These are phyloP conservation scores for Jatropha curcas DNA, from an alignment of 345 rosid species.

Conservation along the genomic window DNA sequence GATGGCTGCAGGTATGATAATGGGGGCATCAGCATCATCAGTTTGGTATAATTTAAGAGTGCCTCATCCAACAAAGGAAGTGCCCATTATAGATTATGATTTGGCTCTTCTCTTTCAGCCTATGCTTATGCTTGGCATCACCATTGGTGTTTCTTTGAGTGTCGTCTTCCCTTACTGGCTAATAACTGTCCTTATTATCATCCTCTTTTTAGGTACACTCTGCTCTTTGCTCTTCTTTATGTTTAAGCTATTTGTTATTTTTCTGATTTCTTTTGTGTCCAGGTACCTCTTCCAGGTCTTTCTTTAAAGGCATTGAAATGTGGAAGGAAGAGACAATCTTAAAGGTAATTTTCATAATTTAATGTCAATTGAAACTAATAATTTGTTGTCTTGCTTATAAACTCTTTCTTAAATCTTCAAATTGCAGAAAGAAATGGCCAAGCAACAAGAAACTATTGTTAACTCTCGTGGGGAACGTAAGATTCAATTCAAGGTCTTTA, in stretches of 20 bases:
- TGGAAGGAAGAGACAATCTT: conserved; percentile 87
- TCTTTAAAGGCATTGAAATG: conserved; percentile 70
- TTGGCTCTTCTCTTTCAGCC: conserved; percentile 93
- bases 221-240: not conserved
- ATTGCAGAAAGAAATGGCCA: conserved; percentile 67
- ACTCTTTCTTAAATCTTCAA: not conserved
- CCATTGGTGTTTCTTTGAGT: conserved; percentile 83
- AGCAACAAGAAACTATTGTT: conserved; percentile 39
- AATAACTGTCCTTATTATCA: conserved; percentile 84
- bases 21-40: conserved; percentile 94
- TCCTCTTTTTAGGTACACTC: conserved; percentile 65
- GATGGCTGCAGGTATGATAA: conserved; percentile 79
- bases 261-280: conserved; percentile 4
- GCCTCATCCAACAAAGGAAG: conserved; percentile 81
- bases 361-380: not conserved
- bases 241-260: not conserved
- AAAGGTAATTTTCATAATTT: conserved; percentile 40
- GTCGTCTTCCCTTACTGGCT: conserved; percentile 98
- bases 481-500: conserved; percentile 9
- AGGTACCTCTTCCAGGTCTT: conserved; percentile 90
- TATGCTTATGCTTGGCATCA: conserved; percentile 89
- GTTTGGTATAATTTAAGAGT: conserved; percentile 92
- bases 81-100: conserved; percentile 86
- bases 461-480: conserved; percentile 86
- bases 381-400: not conserved